These are phyloP conservation scores for Glycine latifolia DNA, from an alignment of 306 rosid species.

Conservation along the genomic window DNA sequence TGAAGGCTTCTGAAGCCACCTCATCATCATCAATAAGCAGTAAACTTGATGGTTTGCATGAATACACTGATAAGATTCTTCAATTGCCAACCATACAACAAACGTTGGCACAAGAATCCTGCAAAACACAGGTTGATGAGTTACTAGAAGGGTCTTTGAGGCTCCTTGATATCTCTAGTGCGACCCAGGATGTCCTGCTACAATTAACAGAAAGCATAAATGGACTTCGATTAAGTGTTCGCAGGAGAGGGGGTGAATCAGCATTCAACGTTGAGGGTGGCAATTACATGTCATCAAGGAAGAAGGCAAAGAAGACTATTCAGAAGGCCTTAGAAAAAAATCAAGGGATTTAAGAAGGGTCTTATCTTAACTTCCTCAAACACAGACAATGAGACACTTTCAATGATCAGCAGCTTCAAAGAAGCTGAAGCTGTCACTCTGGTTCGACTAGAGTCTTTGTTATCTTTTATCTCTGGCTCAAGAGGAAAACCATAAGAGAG, in stretches of 20 bases:
- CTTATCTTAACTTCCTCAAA: slow-evolving; percentile 25
- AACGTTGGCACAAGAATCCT: slow-evolving; percentile 35
- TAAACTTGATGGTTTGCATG: slow-evolving; percentile 33
- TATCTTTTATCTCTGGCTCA: background rate
- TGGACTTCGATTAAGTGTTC: slow-evolving; percentile 38
- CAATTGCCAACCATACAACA: slow-evolving; percentile 38
- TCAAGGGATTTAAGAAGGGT: slow-evolving; percentile 26
- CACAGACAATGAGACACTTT: slow-evolving; percentile 6
- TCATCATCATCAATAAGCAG: slow-evolving; percentile 17
- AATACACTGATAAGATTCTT: slow-evolving; percentile 33
- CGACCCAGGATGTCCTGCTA: slow-evolving; percentile 39
- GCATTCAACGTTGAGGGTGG: slow-evolving; percentile 30
- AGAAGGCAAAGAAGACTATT: slow-evolving; percentile 44
- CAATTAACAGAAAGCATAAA: slow-evolving; percentile 43
- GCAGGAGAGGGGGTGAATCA: slow-evolving; percentile 13
- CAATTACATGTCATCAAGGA: slow-evolving; percentile 47
- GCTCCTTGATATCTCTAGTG: slow-evolving; percentile 39
- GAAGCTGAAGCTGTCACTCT: background rate
- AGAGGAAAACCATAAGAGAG: too few species aligned
- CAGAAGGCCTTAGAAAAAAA: slow-evolving; percentile 38
- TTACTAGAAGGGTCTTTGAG: slow-evolving; percentile 43
- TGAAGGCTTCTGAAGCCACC: slow-evolving; percentile 39
- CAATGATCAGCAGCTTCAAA: slow-evolving; percentile 36
- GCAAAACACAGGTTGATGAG: slow-evolving; percentile 31
- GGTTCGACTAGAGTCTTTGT: slow-evolving; percentile 32